phyloP scores from a whole-genome alignment of 352 stramenopile genomes.

The Globisporangium solare region DNA sequence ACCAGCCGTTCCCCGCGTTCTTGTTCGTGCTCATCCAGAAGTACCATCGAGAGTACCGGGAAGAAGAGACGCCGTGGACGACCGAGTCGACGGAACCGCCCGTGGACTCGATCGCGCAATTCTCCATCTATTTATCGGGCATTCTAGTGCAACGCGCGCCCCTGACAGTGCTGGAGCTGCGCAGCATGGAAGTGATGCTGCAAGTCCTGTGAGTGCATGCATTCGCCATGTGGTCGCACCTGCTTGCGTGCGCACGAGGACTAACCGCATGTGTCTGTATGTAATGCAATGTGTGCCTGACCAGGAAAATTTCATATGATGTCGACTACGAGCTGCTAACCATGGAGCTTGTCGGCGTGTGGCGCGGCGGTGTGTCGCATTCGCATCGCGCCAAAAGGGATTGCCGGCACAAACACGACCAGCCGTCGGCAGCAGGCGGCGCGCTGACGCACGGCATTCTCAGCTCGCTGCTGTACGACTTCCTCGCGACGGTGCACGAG shows the following conservation, averaged over 20 bases:
- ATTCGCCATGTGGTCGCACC: background rate
- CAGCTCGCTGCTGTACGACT: conserved; percentile 53
- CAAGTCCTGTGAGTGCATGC: conserved; percentile 81
- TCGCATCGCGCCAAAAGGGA: conserved; percentile 3
- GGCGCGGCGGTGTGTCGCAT: conserved; percentile 11
- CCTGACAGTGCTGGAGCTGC: conserved; percentile 57
- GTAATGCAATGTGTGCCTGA: background rate
- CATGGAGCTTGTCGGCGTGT: conserved; percentile 18
- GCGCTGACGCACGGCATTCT: conserved; percentile 32
- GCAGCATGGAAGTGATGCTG: conserved; percentile 66
- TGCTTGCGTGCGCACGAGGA: background rate
- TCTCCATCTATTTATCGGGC: conserved; percentile 72
- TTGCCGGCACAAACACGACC: background rate
- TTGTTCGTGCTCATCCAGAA: conserved; percentile 80
- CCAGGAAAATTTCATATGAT: conserved; percentile 15
- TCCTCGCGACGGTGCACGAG: conserved; percentile 77
- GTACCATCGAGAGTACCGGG: conserved; percentile 70
- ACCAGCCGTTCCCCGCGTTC: conserved; percentile 73
- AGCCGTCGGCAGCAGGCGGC: background rate
- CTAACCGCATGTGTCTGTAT: background rate
- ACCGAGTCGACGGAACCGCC: conserved; percentile 51
- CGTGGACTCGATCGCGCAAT: conserved; percentile 78
- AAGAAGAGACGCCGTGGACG: conserved; percentile 47
- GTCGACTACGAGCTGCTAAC: conserved; percentile 17
- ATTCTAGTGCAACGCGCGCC: conserved; percentile 46